Percentiles rank a stretch among this genome's conserved stretches.
phyloP scores from a whole-genome alignment of 805 yeast species.

The Lachancea quebecensis region DNA sequence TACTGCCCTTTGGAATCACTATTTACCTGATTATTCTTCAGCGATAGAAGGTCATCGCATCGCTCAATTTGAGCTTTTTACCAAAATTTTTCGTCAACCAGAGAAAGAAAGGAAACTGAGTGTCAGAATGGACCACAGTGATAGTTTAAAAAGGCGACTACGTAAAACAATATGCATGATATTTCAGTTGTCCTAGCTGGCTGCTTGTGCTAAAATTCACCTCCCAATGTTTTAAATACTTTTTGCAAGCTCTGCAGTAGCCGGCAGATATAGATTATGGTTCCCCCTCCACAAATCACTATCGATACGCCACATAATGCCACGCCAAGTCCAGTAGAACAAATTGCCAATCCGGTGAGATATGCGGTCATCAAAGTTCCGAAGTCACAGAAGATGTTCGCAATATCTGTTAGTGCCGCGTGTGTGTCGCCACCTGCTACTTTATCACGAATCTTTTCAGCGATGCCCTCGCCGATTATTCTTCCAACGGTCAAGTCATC shows the following conservation, averaged over 20 bases:
- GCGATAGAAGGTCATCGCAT: constrained; percentile 6
- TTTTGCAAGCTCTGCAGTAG: constrained; percentile 1
- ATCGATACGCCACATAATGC: constrained; percentile 4
- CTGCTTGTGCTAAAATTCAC: background rate
- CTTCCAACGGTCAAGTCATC: constrained; percentile 4
- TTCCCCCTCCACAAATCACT: constrained; percentile 6
- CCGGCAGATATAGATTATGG: constrained; percentile 4
- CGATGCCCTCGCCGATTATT: constrained; percentile 4
- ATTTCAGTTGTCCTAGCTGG: background rate
- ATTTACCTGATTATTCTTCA: background rate
- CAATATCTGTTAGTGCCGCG: constrained; percentile 4
- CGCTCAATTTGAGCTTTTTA: constrained; percentile 1
- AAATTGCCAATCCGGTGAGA: constrained; percentile 6
- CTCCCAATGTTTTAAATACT: background rate
- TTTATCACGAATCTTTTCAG: background rate
- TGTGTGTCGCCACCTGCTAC: constrained; percentile 5
- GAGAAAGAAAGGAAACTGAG: background rate
- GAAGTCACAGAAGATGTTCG: constrained; percentile 4
- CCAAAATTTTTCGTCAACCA: background rate
- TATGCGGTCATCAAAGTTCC: constrained; percentile 5
- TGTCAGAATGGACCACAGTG: background rate
- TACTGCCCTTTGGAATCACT: background rate
- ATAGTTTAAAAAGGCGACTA: background rate
- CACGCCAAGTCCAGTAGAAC: background rate
- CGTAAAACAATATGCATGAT: too few relatives aligned